Percentiles rank a stretch among this genome's conserved stretches.
phyloP scores from a whole-genome alignment of 2,329 filamentous ascomycete genomes.

The Fusarium sp. region DNA sequence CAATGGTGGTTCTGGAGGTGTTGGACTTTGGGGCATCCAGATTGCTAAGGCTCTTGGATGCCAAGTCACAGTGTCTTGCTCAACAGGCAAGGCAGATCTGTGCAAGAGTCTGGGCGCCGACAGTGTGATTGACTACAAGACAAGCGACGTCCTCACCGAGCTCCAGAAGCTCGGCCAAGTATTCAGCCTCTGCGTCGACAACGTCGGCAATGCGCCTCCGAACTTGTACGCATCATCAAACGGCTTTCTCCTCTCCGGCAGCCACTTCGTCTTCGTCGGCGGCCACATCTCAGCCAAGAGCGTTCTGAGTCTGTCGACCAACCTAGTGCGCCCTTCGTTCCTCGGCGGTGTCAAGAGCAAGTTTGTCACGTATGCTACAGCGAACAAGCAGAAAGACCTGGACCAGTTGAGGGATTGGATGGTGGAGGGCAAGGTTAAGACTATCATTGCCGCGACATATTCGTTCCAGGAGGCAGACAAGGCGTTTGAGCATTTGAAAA shows the following conservation, averaged over 20 bases:
- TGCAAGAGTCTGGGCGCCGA: slow-evolving; percentile 73
- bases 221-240: slow-evolving; percentile 67
- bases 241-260: slow-evolving; percentile 62
- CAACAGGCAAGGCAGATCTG: slow-evolving; percentile 68
- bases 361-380: slow-evolving; percentile 57
- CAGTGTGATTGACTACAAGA: slow-evolving; percentile 73
- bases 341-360: slow-evolving; percentile 59
- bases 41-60: slow-evolving; percentile 73
- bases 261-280: slow-evolving; percentile 66
- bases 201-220: slow-evolving; percentile 64
- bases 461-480: slow-evolving; percentile 67
- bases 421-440: slow-evolving; percentile 68
- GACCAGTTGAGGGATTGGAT: slow-evolving; percentile 67
- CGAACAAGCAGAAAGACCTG: slow-evolving; percentile 61
- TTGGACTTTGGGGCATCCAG: slow-evolving; percentile 72
- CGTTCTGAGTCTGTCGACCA: slow-evolving; percentile 43
- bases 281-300: slow-evolving; percentile 52
- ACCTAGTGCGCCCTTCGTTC: slow-evolving; percentile 51
- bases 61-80: slow-evolving; percentile 72
- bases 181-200: slow-evolving; percentile 70
- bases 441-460: slow-evolving; percentile 68
- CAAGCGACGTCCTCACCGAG: slow-evolving; percentile 60
- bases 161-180: slow-evolving; percentile 62
- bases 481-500: slow-evolving; percentile 71
- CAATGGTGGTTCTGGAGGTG: slow-evolving; percentile 75